Conservation (phyloP, 2,329 filamentous ascomycete species). For the Sordariomycetes sp. region DNA sequence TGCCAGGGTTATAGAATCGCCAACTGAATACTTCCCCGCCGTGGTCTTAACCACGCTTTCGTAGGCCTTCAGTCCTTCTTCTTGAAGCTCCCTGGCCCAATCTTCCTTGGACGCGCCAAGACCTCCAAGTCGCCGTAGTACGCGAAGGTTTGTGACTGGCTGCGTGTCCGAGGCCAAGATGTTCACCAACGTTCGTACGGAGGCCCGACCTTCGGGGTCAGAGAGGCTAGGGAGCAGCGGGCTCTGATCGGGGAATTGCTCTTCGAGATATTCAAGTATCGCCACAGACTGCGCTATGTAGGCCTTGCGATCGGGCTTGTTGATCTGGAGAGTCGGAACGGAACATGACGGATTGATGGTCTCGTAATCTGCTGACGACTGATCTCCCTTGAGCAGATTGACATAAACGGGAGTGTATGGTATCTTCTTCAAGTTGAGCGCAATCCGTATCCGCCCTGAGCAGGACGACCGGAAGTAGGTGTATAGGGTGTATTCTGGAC, state of each 20-base stretch:
- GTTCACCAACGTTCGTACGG: conserved; percentile 29
- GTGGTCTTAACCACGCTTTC: conserved; percentile 22
- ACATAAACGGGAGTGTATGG: conserved; percentile 26
- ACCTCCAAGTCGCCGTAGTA: conserved; percentile 27
- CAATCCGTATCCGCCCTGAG: conserved; percentile 37
- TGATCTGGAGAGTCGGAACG: conserved; percentile 30
- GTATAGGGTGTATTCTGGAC: no score
- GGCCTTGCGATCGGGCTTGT: conserved; percentile 9
- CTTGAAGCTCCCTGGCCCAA: conserved; percentile 25
- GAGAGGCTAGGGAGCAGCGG: conserved; percentile 25
- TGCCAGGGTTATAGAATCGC: conserved; percentile 32
- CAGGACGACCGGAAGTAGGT: conserved; percentile 40
- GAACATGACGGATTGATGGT: conserved; percentile 29
- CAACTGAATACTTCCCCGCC: conserved; percentile 31
- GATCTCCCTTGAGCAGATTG: conserved; percentile 32
- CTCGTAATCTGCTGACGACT: conserved; percentile 21
- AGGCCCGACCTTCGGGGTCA: conserved; percentile 22
- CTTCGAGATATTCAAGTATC: conserved; percentile 39
- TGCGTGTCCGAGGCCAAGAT: conserved; percentile 38
- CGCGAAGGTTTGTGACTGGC: conserved; percentile 35
- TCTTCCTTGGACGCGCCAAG: conserved; percentile 20
- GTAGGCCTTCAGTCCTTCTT: conserved; percentile 24
- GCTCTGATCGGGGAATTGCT: conserved; percentile 19
- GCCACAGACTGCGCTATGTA: conserved; percentile 33
- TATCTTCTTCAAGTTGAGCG: conserved; percentile 31